Evolutionary conservation across 1,284 basidiomycete genomes (phyloP), one percentile per base, ranked within the genome.

Genomic region (Papiliotrema flavescens): DNA sequence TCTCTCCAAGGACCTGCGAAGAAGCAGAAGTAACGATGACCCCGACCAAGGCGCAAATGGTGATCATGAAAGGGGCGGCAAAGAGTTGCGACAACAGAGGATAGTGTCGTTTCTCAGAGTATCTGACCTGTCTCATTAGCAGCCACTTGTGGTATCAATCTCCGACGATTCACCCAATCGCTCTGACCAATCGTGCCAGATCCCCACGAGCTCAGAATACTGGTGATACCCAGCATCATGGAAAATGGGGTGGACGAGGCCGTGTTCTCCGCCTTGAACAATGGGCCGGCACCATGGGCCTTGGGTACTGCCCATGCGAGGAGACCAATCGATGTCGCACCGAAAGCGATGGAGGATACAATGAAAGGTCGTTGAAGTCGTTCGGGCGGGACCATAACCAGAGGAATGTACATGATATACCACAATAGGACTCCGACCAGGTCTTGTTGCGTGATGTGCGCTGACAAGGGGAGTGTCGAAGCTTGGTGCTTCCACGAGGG

Each of bases 211-310:
- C 62, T 51, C 19, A 68, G 56, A n/a, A 68, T 63, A 15, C 56
- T 59, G 7, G 66, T 65, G 52, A 70, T 65, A 20, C 66, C 67
- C 23, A 68, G 55, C 61, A 67, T 62, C 58, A 70, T 66, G 2
- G 61, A 61, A 53, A 59, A 66, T 23, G 57, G 49, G 4, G 56
- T 61, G 14, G 54, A 56, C 15, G 43, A 11, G 17, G 55, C 56
- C 11, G 62, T 60, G 49, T 64, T 61, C 13, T 40, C 47, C n/a
- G 64, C 57, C 45, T 63, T 55, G 56, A 64, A 70, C 15, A 70
- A 50, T 2, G 67, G 67, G 2, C 66, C 67, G 7, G 56, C 66
- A 14, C 66, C 66, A 3, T 56, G 58, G 7, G 60, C 62, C 2
- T 51, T 57, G 19, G 51, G 49, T 17, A 65, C 63, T 1, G 62